These are phyloP conservation scores for Antrodiella citrinella DNA, from an alignment of 768 basidiomycete genomes.

Conservation along the genomic window DNA sequence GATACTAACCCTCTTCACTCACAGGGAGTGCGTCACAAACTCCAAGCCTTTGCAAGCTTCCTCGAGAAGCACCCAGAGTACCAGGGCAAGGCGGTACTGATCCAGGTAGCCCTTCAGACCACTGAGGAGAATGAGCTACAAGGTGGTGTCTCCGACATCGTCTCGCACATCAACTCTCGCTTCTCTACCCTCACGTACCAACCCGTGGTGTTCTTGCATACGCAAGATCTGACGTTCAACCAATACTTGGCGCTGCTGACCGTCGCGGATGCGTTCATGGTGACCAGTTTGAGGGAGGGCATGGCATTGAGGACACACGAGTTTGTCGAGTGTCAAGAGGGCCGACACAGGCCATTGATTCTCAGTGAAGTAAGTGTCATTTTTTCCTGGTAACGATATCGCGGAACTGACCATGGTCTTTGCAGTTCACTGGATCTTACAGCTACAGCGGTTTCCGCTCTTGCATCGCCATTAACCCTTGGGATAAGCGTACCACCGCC, in stretches of 20 bases:
- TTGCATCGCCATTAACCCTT: constrained; percentile 82
- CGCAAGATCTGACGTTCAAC: constrained; percentile 75
- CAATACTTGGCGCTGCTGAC: constrained; percentile 79
- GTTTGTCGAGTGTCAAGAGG: constrained; percentile 81
- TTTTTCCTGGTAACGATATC: not conserved
- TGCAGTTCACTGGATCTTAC: constrained; percentile 84
- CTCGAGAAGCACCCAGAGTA: constrained; percentile 73
- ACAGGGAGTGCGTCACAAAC: constrained; percentile 73
- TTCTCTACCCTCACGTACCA: constrained; percentile 85
- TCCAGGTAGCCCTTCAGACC: constrained; percentile 83
- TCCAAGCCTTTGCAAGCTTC: constrained; percentile 77
- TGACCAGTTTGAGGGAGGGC: constrained; percentile 78
- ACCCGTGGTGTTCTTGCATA: constrained; percentile 80
- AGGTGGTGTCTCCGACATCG: constrained; percentile 64
- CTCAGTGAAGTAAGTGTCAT: constrained; percentile 56
- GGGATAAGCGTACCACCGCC: constrained; percentile 79
- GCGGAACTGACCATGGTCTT: constrained; percentile 3
- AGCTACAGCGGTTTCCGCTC: constrained; percentile 82
- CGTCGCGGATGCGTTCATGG: constrained; percentile 79
- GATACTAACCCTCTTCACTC: too few species aligned
- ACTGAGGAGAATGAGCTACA: constrained; percentile 69
- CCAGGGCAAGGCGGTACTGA: constrained; percentile 71
- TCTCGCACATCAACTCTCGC: constrained; percentile 73
- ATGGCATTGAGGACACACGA: constrained; percentile 84
- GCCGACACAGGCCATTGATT: constrained; percentile 57